These are phyloP conservation scores for Verticillium alfalfae DNA, from an alignment of 2,329 filamentous ascomycete genomes.

Conservation along the genomic window DNA sequence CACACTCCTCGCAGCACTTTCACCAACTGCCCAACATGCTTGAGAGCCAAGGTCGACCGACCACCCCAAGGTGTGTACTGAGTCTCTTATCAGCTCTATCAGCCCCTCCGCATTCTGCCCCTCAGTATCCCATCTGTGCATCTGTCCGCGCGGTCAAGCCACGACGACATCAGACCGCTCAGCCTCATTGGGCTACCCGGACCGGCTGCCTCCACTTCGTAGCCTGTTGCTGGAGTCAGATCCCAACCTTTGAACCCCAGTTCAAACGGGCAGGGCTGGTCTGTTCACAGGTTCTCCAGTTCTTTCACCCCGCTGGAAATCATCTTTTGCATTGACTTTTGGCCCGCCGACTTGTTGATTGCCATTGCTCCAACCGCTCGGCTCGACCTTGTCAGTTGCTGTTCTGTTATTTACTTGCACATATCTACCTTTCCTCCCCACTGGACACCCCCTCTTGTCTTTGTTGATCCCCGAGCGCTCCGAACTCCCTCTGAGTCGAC, in stretches of 20 bases:
- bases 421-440: neutral
- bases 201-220: neutral
- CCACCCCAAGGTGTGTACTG: neutral
- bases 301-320: neutral
- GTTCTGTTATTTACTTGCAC: neutral
- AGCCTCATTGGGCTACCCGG: neutral
- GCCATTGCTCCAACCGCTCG: neutral
- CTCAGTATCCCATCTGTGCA: neutral
- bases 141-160: neutral
- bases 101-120: neutral
- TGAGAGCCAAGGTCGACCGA: neutral
- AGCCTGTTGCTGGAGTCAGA: neutral
- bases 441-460: neutral
- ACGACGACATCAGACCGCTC: neutral
- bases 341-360: neutral
- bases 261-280: neutral
- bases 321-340: neutral
- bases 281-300: neutral
- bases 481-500: neutral
- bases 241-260: neutral
- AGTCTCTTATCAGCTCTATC: neutral
- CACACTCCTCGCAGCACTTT: too few species aligned
- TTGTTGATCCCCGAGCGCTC: neutral
- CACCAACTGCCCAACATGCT: neutral
- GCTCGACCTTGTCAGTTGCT: neutral